phyloP scores from a whole-genome alignment of 2,329 filamentous ascomycete genomes.

The Stagonosporopsis tanaceti region DNA sequence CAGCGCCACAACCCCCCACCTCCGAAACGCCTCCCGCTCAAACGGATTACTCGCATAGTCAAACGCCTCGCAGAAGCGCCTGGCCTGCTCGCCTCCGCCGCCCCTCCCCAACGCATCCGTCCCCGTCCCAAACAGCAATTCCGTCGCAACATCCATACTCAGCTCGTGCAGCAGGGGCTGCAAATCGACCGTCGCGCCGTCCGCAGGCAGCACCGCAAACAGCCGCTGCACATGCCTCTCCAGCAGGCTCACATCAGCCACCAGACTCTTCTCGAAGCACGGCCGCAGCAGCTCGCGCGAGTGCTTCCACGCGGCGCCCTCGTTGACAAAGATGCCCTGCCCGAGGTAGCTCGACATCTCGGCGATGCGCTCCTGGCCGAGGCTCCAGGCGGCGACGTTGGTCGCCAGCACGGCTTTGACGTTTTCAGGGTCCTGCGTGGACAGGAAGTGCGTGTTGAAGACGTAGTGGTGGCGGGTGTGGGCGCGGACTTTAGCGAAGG shows the following conservation, averaged over 20 bases:
- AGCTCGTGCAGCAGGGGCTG: slow-evolving; percentile 38
- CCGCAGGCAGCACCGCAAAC: slow-evolving; percentile 29
- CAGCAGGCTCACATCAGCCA: slow-evolving; percentile 32
- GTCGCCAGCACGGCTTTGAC: slow-evolving; percentile 33
- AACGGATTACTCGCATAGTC: slow-evolving; percentile 33
- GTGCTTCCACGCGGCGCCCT: slow-evolving; percentile 39
- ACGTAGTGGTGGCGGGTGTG: slow-evolving; percentile 22
- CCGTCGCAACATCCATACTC: slow-evolving; percentile 35
- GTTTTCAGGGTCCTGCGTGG: slow-evolving; percentile 38
- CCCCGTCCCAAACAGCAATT: slow-evolving; percentile 40
- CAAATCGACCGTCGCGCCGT: slow-evolving; percentile 34
- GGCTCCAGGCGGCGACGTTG: slow-evolving; percentile 28
- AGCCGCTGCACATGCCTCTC: slow-evolving; percentile 33
- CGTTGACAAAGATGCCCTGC: slow-evolving; percentile 36
- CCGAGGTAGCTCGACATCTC: slow-evolving; percentile 27
- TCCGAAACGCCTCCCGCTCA: slow-evolving; percentile 21
- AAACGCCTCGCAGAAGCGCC: slow-evolving; percentile 33
- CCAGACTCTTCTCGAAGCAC: slow-evolving; percentile 35
- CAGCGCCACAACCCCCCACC: slow-evolving; percentile 18
- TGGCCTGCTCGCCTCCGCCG: slow-evolving; percentile 6
- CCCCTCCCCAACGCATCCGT: slow-evolving; percentile 21
- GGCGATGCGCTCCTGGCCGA: slow-evolving; percentile 27
- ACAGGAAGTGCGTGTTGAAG: slow-evolving; percentile 19
- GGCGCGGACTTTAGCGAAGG: slow-evolving; percentile 10
- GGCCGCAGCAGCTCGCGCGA: slow-evolving; percentile 39